Percentiles rank a stretch among this genome's conserved stretches.
These are phyloP conservation scores for Pseudoturritis turrita DNA, from an alignment of 345 rosid genomes.

Conservation along the genomic window DNA sequence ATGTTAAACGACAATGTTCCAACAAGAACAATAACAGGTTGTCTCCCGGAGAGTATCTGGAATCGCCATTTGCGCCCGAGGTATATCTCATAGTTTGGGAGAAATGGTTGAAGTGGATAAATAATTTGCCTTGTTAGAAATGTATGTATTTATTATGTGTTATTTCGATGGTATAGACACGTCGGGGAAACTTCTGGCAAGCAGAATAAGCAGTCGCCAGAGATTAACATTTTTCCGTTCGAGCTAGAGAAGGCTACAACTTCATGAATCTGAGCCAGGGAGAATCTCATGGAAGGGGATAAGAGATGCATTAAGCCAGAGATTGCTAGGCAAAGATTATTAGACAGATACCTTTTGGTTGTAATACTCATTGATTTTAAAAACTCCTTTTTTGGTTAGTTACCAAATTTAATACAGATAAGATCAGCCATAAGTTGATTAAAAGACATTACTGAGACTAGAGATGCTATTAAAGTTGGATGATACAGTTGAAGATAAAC, in stretches of 20 bases:
- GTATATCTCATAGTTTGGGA: neutral
- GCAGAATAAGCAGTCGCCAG: conserved; percentile 2
- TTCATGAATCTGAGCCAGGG: neutral
- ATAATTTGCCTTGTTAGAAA: neutral
- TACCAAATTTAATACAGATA: too few relatives aligned
- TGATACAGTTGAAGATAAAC: too few relatives aligned
- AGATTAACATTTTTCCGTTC: neutral
- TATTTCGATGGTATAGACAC: conserved; percentile 4
- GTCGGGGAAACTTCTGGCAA: conserved; percentile 1
- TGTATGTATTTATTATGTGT: neutral
- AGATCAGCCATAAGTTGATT: too few relatives aligned
- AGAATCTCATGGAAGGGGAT: too few relatives aligned
- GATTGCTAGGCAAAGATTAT: too few relatives aligned
- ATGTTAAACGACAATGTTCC: neutral
- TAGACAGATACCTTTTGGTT: too few relatives aligned
- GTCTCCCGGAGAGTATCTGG: conserved; percentile 5
- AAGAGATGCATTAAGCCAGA: too few relatives aligned
- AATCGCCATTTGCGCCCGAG: neutral
- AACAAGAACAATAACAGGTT: neutral
- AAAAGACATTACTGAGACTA: too few relatives aligned
- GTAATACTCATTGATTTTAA: too few relatives aligned
- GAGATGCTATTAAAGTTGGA: too few relatives aligned
- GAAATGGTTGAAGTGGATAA: neutral
- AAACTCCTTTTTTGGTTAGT: too few relatives aligned
- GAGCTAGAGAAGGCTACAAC: conserved; percentile 13